Evolutionary conservation across 2,329 filamentous ascomycete species (phyloP).

Genomic region (Beauveria sp.): DNA sequence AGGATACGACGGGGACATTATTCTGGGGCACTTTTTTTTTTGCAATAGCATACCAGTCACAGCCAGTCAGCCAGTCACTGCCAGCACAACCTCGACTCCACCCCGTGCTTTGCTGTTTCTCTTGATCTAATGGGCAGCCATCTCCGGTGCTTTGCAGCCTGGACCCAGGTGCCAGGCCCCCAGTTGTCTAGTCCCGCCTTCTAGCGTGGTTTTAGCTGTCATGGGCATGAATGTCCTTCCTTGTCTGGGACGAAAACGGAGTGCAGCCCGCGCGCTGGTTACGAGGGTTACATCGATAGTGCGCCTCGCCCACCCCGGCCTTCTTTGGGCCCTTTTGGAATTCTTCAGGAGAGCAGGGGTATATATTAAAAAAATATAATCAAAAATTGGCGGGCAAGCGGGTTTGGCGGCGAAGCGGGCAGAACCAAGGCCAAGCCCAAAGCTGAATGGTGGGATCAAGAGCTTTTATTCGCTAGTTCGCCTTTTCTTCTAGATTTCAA

Average conservation of each 20-base stretch:
- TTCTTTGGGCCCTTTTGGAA: neutral
- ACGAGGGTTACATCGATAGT: neutral
- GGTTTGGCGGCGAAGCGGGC: neutral
- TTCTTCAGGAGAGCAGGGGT: neutral
- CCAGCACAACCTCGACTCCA: neutral
- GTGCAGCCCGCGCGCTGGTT: neutral
- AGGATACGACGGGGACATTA: neutral
- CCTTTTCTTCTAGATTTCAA: too few relatives aligned
- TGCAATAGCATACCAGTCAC: neutral
- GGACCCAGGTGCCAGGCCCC: neutral
- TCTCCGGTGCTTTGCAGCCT: neutral
- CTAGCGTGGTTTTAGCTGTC: neutral
- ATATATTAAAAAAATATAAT: too few relatives aligned
- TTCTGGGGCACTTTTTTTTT: neutral
- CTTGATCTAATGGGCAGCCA: neutral
- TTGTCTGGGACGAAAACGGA: too few relatives aligned
- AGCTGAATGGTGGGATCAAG: neutral
- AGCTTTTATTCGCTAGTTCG: neutral
- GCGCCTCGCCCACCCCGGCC: neutral
- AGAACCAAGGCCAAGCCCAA: neutral
- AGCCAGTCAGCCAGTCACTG: too few relatives aligned
- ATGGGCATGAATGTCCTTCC: neutral
- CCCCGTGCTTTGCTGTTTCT: neutral
- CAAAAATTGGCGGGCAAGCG: too few relatives aligned
- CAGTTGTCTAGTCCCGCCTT: neutral